phyloP scores from a whole-genome alignment of 345 rosid genomes.

The Turritis glabra region DNA sequence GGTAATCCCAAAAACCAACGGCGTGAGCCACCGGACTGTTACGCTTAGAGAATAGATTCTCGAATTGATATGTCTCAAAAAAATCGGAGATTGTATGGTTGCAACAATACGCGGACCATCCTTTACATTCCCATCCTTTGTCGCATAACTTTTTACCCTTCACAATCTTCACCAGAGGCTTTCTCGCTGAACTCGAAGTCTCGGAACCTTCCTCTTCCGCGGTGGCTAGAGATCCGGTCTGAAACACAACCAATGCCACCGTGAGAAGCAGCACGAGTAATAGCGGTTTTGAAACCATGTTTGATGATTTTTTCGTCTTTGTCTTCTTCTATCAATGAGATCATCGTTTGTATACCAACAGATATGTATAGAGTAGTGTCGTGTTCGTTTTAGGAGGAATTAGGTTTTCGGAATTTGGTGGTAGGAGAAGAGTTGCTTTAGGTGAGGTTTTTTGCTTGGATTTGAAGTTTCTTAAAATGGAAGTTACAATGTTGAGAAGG shows the following conservation, averaged over 20 bases:
- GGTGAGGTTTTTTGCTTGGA: slow-evolving; percentile 40
- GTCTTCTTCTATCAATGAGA: neutral
- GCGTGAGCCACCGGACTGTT: slow-evolving; percentile 83
- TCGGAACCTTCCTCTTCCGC: slow-evolving; percentile 31
- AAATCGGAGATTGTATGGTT: slow-evolving; percentile 67
- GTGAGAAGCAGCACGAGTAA: slow-evolving; percentile 13
- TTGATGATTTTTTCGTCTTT: neutral
- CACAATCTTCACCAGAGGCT: slow-evolving; percentile 62
- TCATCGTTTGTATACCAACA: neutral
- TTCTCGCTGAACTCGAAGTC: slow-evolving; percentile 34
- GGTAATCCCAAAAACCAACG: slow-evolving; percentile 73
- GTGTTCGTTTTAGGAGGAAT: slow-evolving; percentile 49
- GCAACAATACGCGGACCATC: slow-evolving; percentile 61
- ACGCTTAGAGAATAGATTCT: slow-evolving; percentile 65
- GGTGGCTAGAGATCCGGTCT: slow-evolving; percentile 12
- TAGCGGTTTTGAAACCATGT: slow-evolving; percentile 46
- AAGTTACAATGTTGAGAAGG: slow-evolving; percentile 40
- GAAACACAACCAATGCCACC: slow-evolving; percentile 25
- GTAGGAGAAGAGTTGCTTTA: slow-evolving; percentile 31
- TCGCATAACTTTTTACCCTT: slow-evolving; percentile 68
- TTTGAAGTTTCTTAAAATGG: slow-evolving; percentile 52
- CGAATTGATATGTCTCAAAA: slow-evolving; percentile 75
- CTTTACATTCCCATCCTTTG: slow-evolving; percentile 84
- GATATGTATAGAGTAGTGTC: slow-evolving; percentile 5
- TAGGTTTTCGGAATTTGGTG: slow-evolving; percentile 48